Evolutionary conservation across 331 rosid genomes (phyloP).

Genomic region (Phaseolus coccineus): DNA sequence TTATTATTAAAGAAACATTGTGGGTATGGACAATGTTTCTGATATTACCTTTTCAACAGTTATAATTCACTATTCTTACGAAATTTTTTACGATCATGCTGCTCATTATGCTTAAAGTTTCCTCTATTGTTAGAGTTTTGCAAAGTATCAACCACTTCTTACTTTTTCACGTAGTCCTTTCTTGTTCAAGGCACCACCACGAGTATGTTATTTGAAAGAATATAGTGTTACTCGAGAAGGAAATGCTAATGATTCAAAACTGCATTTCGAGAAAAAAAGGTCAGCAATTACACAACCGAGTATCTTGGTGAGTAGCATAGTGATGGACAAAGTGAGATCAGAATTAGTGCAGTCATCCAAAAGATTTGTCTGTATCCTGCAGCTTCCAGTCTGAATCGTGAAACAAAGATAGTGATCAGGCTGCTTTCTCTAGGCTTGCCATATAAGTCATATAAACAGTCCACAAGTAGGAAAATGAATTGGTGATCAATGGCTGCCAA

Average conservation of each 20-base stretch:
- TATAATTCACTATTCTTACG: too few species aligned
- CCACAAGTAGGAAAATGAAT: constrained; percentile 93
- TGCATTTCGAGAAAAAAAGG: background rate
- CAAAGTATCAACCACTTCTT: too few species aligned
- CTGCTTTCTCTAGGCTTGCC: constrained; percentile 84
- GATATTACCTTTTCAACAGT: too few species aligned
- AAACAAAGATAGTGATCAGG: constrained; percentile 46
- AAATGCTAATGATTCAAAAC: constrained; percentile 26
- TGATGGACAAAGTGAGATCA: constrained; percentile 34
- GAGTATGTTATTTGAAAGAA: background rate
- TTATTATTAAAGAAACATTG: too few species aligned
- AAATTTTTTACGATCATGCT: too few species aligned
- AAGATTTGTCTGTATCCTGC: constrained; percentile 31
- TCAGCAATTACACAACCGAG: constrained; percentile 3
- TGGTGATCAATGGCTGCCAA: constrained; percentile 90
- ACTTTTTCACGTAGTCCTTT: background rate
- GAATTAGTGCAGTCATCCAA: constrained; percentile 18
- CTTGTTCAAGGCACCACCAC: background rate
- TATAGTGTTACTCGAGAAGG: background rate
- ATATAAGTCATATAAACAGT: constrained; percentile 90
- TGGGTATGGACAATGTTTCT: too few species aligned
- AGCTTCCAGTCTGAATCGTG: constrained; percentile 41
- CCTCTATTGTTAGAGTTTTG: too few species aligned
- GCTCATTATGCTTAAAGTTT: too few species aligned
- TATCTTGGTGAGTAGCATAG: constrained; percentile 29